Evolutionary conservation across 2,329 filamentous ascomycete genomes (phyloP), one percentile per base, ranked within the genome.

Genomic region (Colletotrichum spaethianum): DNA sequence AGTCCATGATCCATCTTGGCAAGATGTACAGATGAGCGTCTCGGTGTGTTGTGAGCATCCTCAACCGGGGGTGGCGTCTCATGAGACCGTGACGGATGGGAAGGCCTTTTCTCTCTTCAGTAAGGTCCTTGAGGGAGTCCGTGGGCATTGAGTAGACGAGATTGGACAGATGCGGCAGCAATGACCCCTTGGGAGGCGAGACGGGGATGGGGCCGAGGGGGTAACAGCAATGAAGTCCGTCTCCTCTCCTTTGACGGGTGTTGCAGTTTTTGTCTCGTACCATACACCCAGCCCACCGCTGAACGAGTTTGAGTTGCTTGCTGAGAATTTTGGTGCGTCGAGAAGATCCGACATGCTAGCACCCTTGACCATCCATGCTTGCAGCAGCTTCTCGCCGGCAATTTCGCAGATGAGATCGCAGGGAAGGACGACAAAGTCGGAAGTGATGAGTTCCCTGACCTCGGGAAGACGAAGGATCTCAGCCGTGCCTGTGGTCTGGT

Each of bases 11-110:
- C 96, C 96, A 98, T 75, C 91, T 91, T 0, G 96, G 96, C 75
- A 99, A 94, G 74, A 99, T 91, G 82, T 99, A 99, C 70, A 98
- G 93, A 79, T 98, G 96, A 0, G 96, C 94, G 80, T 98, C 96
- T 52, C 96, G 90, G 80, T 97, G 93, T 4, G 92, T 94, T 18
- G 92, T 96, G 72, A 95, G 87, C 87, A 98, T 93, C 76, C 92
- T 92, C 52, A 97, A 86, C 42, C 91, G 90, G 12, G 94, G 91
- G 78, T 97, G 92, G 75, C 90, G 90, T 70, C 91, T 89, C 16
- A 98, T 84, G 38, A 98, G 86, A 4, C 91, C 91, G 77, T 96
- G 93, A 3, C 96, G 91, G 53, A 97, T 83, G 0, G 93, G 91
- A 57, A 95, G 87, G 16, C 89, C 88, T 74, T 93, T 94, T 75